These are phyloP conservation scores for Scheffersomyces cryptocercus DNA, from an alignment of 1,139 yeast species.

Conservation along the genomic window DNA sequence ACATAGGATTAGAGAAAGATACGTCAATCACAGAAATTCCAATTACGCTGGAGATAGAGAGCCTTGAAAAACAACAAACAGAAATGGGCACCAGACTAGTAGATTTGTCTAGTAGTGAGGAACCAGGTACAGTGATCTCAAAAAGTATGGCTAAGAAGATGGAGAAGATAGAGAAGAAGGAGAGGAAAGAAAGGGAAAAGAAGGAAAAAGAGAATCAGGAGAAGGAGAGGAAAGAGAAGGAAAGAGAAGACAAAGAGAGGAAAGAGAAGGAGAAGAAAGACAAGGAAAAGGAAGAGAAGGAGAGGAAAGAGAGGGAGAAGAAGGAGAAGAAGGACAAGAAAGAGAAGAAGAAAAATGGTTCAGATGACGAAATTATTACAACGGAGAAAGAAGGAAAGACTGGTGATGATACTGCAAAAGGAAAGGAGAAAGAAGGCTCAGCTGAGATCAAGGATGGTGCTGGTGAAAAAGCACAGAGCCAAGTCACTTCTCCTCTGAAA, in stretches of 20 bases:
- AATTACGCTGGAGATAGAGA: too few species aligned
- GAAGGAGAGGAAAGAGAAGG: slow-evolving; percentile 19
- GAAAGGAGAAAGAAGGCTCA: too few species aligned
- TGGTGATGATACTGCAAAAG: slow-evolving; percentile 3
- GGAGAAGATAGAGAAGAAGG: slow-evolving; percentile 21
- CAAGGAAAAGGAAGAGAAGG: slow-evolving; percentile 3
- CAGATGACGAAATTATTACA: slow-evolving; percentile 1
- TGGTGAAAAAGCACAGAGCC: too few species aligned
- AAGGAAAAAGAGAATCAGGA: slow-evolving; percentile 22
- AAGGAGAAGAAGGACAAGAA: slow-evolving; percentile 6
- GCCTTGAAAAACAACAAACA: too few species aligned
- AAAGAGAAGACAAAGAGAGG: slow-evolving; percentile 19
- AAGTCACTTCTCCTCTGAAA: background rate
- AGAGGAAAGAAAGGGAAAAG: slow-evolving; percentile 26
- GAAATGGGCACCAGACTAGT: too few species aligned
- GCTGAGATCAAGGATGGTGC: too few species aligned
- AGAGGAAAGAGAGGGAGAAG: slow-evolving; percentile 12
- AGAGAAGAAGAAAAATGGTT: slow-evolving; percentile 4
- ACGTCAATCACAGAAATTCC: too few species aligned
- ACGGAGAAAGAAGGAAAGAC: slow-evolving; percentile 2
- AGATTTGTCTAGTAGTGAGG: too few species aligned
- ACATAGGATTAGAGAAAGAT: too few species aligned
- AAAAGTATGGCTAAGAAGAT: too few species aligned
- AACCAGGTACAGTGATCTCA: too few species aligned
- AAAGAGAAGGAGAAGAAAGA: slow-evolving; percentile 3